Evolutionary conservation across 2,329 filamentous ascomycete genomes (phyloP), one percentile per base, ranked within the genome.

Genomic region (Fusarium sp.): DNA sequence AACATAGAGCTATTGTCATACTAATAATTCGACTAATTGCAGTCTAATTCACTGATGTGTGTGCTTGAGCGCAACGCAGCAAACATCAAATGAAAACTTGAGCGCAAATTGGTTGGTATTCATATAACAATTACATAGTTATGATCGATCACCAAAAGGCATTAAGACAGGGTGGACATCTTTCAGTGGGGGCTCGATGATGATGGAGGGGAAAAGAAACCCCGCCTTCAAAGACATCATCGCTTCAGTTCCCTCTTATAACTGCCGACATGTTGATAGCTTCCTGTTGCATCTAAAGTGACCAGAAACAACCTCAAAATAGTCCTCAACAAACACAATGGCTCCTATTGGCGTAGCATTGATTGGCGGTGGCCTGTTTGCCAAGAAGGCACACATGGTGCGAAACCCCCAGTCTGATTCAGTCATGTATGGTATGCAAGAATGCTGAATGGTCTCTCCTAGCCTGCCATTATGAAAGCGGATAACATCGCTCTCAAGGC

Each of bases 301-400:
- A 49, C 39, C 28, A 45, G 46, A 30, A 48, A 42, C 26, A 51
- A 43, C n/a, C 23, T 42, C 56, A 62, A 30, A 43, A 54, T 44
- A 67, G 41, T 30, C 25, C 51, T 50, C 44, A 51, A 51, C 41
- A 9, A 46, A 7, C 28, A 51, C 19, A 59, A 82, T 81, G 80
- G 73, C 77, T 43, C 76, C 81, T 14, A 76, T 82, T 54, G 85
- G 86, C 62, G 81, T 90, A 43, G 89, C 89, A 45, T 83, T 91
- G 58, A 84, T 91, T 55, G 89, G 89, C 39, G 85, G 86, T 65
- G 89, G 88, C 73, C 87, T 90, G 72, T 90, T 90, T 71, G 86
- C 85, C 70, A 84, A 84, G 72, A 84, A 86, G 74, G 80, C 88
- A 67, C 88, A 89, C 71, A 80, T 89, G 67, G 85, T 87, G 73